Percentiles rank a stretch among this genome's conserved stretches.
Evolutionary conservation across 2,329 filamentous ascomycete genomes (phyloP).

Genomic region (Bipolaris bicolor): DNA sequence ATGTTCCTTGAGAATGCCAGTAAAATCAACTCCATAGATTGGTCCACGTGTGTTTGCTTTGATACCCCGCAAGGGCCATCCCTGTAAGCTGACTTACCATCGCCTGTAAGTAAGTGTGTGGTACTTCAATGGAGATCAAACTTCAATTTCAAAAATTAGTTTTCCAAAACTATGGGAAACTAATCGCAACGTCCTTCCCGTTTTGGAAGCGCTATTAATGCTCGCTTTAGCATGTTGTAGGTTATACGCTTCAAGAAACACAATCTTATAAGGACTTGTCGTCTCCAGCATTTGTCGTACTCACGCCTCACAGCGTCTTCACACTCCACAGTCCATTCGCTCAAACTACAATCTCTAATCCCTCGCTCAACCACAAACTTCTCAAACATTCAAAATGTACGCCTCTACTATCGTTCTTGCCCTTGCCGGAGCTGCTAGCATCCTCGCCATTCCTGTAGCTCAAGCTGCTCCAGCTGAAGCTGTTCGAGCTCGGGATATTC

Average conservation of each 20-base stretch:
- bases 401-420: neutral
- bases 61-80: neutral
- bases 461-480: neutral
- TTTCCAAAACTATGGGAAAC: neutral
- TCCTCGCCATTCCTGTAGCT: no score
- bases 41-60: neutral
- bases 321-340: neutral
- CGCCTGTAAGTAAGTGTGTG: neutral
- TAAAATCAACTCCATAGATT: neutral
- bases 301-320: neutral
- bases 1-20: neutral
- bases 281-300: neutral
- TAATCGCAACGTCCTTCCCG: neutral
- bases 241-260: neutral
- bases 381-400: neutral
- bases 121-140: neutral
- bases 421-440: neutral
- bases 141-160: no score
- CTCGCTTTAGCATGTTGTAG: neutral
- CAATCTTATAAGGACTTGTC: no score
- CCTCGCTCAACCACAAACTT: neutral
- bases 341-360: neutral
- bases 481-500: neutral
- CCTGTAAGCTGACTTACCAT: neutral
- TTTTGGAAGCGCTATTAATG: neutral